phyloP scores from a whole-genome alignment of 2,329 filamentous ascomycete species.

The Paracorniculantispora psalliotae region DNA sequence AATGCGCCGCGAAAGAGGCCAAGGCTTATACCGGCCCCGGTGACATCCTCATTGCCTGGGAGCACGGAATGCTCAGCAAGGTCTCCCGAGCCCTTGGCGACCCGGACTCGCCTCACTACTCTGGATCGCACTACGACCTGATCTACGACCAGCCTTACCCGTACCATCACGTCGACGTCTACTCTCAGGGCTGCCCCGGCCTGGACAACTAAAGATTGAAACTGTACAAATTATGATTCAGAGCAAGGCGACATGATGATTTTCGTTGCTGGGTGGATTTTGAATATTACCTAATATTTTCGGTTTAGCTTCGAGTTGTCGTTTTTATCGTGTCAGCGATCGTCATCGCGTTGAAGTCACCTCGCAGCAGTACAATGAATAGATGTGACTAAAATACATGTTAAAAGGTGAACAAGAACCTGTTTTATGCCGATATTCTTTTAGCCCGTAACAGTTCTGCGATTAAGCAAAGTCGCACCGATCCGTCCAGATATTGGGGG shows the following conservation, averaged over 20 bases:
- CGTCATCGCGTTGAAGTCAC: neutral
- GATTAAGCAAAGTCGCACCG: no score
- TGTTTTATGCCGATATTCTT: no score
- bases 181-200: constrained; percentile 2
- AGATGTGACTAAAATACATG: no score
- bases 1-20: constrained; percentile 17
- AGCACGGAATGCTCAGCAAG: neutral
- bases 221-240: no score
- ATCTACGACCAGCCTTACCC: constrained; percentile 12
- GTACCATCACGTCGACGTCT: neutral
- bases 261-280: no score
- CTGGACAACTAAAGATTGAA: neutral
- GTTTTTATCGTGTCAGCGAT: neutral
- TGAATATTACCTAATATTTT: neutral
- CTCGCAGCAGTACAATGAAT: no score
- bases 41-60: constrained; percentile 11
- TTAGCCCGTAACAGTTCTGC: no score
- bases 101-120: neutral
- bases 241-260: no score
- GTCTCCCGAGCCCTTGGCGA: constrained; percentile 1
- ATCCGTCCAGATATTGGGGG: neutral
- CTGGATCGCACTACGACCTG: neutral
- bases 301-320: neutral
- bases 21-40: constrained; percentile 16
- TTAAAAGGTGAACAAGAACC: no score